Percentiles rank a stretch among this genome's conserved stretches.
Evolutionary conservation across 352 stramenopile species (phyloP).

Genomic region (Phytophthora fragariaefolia): DNA sequence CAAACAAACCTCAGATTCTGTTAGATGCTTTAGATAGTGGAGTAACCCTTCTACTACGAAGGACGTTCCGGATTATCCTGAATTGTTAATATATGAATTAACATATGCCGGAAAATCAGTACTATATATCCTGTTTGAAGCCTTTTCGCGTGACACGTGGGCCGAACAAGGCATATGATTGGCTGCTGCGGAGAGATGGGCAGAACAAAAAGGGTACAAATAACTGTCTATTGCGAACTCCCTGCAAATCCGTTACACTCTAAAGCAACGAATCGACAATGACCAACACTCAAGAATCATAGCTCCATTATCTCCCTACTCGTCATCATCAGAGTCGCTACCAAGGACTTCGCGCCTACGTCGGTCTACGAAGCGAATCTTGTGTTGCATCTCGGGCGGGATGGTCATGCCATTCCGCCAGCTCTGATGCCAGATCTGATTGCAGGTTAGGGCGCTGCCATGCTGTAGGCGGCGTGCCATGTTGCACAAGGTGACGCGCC

Average conservation of each 20-base stretch:
- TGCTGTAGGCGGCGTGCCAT: constrained; percentile 1
- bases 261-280: constrained; percentile 1
- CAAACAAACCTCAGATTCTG: too few relatives aligned
- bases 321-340: neutral
- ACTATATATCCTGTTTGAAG: neutral
- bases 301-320: neutral
- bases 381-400: constrained; percentile 12
- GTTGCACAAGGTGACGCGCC: constrained; percentile 19
- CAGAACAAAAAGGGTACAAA: constrained; percentile 6
- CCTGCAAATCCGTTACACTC: constrained; percentile 6
- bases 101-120: neutral
- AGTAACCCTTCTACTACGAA: neutral
- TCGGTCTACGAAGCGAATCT: constrained; percentile 16
- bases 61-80: neutral
- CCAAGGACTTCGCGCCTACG: neutral
- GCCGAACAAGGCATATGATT: neutral
- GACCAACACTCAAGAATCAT: constrained; percentile 13
- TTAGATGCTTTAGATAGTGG: too few relatives aligned
- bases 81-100: neutral
- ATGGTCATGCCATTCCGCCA: too few relatives aligned
- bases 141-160: too few relatives aligned
- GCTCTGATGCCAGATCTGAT: constrained; percentile 24
- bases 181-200: neutral
- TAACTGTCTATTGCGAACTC: constrained; percentile 9
- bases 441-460: constrained; percentile 13